Evolutionary conservation across 1,284 basidiomycete genomes (phyloP).

Genomic region (Phlebopus sp.): DNA sequence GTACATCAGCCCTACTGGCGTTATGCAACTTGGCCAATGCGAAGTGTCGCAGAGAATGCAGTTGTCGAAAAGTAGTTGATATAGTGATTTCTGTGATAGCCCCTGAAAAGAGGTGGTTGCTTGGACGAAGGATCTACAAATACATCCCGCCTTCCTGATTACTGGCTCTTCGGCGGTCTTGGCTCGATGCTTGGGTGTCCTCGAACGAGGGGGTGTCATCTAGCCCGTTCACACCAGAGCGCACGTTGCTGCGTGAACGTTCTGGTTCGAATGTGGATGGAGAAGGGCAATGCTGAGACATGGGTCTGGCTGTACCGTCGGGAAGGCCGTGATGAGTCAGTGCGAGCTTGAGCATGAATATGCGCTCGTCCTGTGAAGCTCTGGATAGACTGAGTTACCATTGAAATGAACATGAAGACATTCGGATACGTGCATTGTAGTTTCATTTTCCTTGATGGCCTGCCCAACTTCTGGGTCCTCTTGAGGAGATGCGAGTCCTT

Average conservation of each 20-base stretch:
- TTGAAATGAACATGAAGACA: conserved; percentile 1
- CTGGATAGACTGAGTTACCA: conserved; percentile 38
- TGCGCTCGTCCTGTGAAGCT: conserved; percentile 69
- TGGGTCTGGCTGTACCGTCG: conserved; percentile 20
- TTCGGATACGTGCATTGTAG: conserved; percentile 39
- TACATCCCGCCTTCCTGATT: conserved; percentile 22
- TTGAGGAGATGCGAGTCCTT: conserved; percentile 26
- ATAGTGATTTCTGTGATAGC: too few relatives aligned
- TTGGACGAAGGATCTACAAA: conserved; percentile 18
- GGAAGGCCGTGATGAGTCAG: conserved; percentile 60
- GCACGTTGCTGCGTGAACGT: conserved; percentile 5
- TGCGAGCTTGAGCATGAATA: conserved; percentile 62
- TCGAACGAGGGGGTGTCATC: conserved; percentile 7
- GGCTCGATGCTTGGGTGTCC: background rate
- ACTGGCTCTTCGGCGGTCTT: conserved; percentile 1
- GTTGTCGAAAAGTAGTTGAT: too few relatives aligned
- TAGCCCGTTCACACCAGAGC: conserved; percentile 14
- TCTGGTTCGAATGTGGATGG: background rate
- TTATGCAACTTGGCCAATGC: too few relatives aligned
- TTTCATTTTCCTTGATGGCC: conserved; percentile 52
- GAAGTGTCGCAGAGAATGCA: too few relatives aligned
- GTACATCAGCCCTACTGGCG: too few relatives aligned
- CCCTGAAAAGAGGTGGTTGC: too few relatives aligned
- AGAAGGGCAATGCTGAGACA: conserved; percentile 4
- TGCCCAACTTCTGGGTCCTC: conserved; percentile 45